A percentile compares a stretch with the other conserved stretches of the same genome.
These are phyloP conservation scores for Furcasterigmium furcatum DNA, from an alignment of 2,329 filamentous ascomycete genomes.

Conservation along the genomic window DNA sequence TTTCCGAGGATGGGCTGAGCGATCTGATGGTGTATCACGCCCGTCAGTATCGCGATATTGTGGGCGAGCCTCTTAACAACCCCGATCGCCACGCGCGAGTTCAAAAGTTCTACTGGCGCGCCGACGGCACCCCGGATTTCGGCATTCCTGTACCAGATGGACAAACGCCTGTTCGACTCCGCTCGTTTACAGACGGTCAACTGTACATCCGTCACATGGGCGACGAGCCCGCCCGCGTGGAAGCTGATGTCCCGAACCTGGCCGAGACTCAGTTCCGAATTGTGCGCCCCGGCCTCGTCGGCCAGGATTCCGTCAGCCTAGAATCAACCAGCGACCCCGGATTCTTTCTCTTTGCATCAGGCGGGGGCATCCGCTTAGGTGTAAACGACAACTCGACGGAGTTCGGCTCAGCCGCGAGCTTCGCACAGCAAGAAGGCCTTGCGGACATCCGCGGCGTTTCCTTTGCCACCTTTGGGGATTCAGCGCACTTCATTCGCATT, in stretches of 20 bases:
- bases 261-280: conserved; percentile 19
- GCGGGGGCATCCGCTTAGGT: not conserved
- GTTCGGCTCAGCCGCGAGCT: conserved; percentile 10
- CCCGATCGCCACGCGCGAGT: conserved; percentile 20
- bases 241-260: conserved; percentile 2
- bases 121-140: conserved; percentile 22
- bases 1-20: conserved; percentile 22
- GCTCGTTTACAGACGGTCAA: conserved; percentile 6
- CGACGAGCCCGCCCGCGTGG: conserved; percentile 2
- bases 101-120: conserved; percentile 25
- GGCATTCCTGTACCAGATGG: conserved; percentile 21
- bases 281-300: conserved; percentile 5
- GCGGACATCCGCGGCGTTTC: conserved; percentile 24
- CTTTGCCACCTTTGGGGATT: too few species aligned
- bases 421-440: conserved; percentile 12
- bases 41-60: conserved; percentile 19
- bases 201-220: conserved; percentile 14
- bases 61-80: conserved; percentile 20
- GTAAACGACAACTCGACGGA: conserved; percentile 4
- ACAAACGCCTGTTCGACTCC: conserved; percentile 15
- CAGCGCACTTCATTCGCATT: too few species aligned
- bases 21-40: conserved; percentile 23
- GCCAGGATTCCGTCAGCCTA: conserved; percentile 15
- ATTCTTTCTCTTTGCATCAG: conserved; percentile 7
- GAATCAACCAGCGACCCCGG: conserved; percentile 19